Base-by-base conservation (phyloP, 106 monocot species). In the Acorus gramineus region DNA sequence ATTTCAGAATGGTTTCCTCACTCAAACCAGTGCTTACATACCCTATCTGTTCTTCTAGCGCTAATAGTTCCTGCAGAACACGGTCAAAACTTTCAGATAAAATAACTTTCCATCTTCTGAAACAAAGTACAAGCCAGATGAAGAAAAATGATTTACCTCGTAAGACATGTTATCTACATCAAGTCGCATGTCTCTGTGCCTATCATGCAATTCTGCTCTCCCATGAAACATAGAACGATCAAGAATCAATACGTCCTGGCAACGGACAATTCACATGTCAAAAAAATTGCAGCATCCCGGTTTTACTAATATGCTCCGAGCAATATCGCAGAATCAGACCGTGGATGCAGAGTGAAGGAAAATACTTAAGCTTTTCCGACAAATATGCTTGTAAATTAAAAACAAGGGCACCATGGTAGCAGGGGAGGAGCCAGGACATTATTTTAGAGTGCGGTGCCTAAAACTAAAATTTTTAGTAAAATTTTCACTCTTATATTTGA, bases 111-210 rank as follows among this genome's bases (percentile, higher is more conserved):
- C 28, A 28, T 28, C 13, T 55, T 46, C 9, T 3, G 9, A 43
- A 3, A 47, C 44, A 11, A 47, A 9, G 11, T 5, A 5, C 3
- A n/a, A 53, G 4, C 10, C 8, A 61, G 45, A 14, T n/a, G 2
- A 47, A 53, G 11, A 45, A 7, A 55, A 60, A 51, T 5, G 7
- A 2, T 43, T 71, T 74, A 83, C 86, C 86, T 86, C 86, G 58
- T 86, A 86, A 49, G 86, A 86, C 86, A 86, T 86, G 66, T 86
- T 80, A 64, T 86, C 86, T 42, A 86, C 79, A 68, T 86, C 86
- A 60, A 86, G 82, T 47, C 86, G 73, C 82, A 82, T 67, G 53
- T 86, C 86, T 58, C 82, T 69, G 47, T 86, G 79, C 57, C 82
- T 80, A 54, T 86, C 86, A 12, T 76, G 64, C 66, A 80, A 54